Percentiles rank a stretch among this genome's conserved stretches.
Evolutionary conservation across 2,329 filamentous ascomycete species (phyloP).

Genomic region (Lachnellula occidentalis): DNA sequence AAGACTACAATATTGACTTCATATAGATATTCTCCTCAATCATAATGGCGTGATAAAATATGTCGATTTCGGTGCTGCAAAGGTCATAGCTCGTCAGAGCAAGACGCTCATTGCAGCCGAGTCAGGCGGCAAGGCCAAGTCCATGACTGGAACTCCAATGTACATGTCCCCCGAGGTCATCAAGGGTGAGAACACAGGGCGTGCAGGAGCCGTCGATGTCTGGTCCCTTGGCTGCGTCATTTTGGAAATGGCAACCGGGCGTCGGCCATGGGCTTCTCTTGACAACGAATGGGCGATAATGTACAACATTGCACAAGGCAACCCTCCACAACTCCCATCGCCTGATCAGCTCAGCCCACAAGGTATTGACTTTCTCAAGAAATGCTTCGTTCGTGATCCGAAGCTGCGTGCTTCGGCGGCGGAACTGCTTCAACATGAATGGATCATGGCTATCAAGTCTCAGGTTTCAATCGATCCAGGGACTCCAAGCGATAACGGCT

Average conservation of each 20-base stretch:
- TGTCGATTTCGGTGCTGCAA: conserved; percentile 96
- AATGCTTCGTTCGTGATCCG: conserved; percentile 84
- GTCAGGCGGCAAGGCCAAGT: conserved; percentile 63
- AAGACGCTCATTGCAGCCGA: conserved; percentile 65
- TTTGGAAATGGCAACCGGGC: conserved; percentile 93
- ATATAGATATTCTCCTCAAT: conserved; percentile 82
- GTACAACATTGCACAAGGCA: conserved; percentile 99
- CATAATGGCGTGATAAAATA: conserved; percentile 99
- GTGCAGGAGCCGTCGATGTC: conserved; percentile 83
- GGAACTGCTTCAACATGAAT: conserved; percentile 89
- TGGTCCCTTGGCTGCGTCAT: conserved; percentile 98
- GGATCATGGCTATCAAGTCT: conserved; percentile 65
- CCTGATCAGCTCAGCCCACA: conserved; percentile 75
- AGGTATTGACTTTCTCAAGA: conserved; percentile 82
- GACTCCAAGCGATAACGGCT: conserved; percentile 51
- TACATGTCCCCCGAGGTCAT: conserved; percentile 99
- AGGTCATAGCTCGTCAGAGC: conserved; percentile 90
- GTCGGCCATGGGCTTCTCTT: conserved; percentile 87
- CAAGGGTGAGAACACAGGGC: conserved; percentile 75
- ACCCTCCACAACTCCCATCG: conserved; percentile 78
- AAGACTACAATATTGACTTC: conserved; percentile 6
- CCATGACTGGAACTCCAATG: conserved; percentile 98
- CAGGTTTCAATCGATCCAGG: conserved; percentile 56
- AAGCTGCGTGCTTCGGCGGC: conserved; percentile 72
- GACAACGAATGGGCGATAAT: conserved; percentile 99